A percentile compares a stretch with the other conserved stretches of the same genome.
Evolutionary conservation across 2,329 filamentous ascomycete species (phyloP).

Genomic region (Aspergillus neotritici): DNA sequence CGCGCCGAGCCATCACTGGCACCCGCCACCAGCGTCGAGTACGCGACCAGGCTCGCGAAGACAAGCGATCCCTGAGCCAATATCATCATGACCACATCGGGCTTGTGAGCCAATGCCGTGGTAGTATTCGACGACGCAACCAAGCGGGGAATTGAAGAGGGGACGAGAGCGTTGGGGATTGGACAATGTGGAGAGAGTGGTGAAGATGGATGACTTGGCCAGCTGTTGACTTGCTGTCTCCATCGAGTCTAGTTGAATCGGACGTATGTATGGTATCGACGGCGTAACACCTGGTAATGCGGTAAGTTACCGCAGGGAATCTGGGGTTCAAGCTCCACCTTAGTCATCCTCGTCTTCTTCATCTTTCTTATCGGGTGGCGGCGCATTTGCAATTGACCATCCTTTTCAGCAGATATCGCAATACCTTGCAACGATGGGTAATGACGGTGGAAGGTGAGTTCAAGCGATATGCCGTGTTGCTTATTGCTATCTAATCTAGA

Average conservation of each 20-base stretch:
- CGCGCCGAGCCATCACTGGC: constrained; percentile 60
- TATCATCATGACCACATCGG: constrained; percentile 39
- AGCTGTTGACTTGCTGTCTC: constrained; percentile 25
- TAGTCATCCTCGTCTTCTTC: constrained; percentile 22
- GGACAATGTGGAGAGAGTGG: constrained; percentile 8
- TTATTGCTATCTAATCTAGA: background rate
- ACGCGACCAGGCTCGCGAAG: constrained; percentile 31
- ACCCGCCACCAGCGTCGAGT: constrained; percentile 32
- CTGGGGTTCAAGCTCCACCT: constrained; percentile 19
- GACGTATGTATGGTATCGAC: no score
- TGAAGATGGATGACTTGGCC: constrained; percentile 36
- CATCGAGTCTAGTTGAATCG: no score
- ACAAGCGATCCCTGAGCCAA: constrained; percentile 30
- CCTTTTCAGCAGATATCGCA: constrained; percentile 1
- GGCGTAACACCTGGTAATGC: no score
- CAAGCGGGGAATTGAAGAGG: background rate
- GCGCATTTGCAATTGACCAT: background rate
- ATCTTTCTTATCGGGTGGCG: constrained; percentile 5
- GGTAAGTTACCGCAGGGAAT: constrained; percentile 18
- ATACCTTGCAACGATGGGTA: constrained; percentile 63
- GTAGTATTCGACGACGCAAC: background rate
- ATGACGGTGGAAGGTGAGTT: constrained; percentile 75
- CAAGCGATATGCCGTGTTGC: no score
- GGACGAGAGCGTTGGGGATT: background rate
- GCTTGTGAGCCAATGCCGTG: constrained; percentile 13